Percentiles rank a stretch among this genome's conserved stretches.
These are phyloP conservation scores for Skeletonema costatum DNA, from an alignment of 108 stramenopile species.

Conservation along the genomic window DNA sequence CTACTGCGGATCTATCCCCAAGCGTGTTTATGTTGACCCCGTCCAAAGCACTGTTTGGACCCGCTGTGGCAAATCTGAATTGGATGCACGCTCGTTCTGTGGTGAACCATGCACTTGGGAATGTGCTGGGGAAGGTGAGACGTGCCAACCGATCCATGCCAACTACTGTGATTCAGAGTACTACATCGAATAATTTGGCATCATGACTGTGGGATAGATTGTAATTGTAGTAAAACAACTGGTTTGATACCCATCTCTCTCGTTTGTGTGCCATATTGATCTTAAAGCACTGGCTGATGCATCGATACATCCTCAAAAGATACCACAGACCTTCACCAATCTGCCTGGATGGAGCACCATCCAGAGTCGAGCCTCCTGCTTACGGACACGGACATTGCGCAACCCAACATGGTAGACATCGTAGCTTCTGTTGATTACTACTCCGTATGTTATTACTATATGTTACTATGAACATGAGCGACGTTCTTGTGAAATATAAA, in stretches of 20 bases:
- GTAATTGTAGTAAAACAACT: not conserved
- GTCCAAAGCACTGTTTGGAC: slow-evolving; percentile 8
- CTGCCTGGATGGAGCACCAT: no score
- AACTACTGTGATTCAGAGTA: slow-evolving; percentile 1
- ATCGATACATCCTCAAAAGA: no score
- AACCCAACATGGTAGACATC: no score
- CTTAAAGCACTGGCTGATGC: no score
- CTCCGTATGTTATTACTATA: no score
- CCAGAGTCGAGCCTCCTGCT: no score
- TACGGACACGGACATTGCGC: no score
- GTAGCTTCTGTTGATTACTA: no score
- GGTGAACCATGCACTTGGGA: not conserved
- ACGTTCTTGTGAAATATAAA: no score
- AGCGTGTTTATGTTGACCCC: not conserved
- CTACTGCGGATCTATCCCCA: slow-evolving; percentile 20
- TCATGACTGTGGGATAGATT: not conserved
- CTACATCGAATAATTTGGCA: not conserved
- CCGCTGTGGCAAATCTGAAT: slow-evolving; percentile 15
- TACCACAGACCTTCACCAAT: no score
- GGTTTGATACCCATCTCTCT: not conserved
- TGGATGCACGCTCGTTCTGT: not conserved
- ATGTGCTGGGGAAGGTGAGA: not conserved
- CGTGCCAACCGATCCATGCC: not conserved
- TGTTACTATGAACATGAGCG: no score
- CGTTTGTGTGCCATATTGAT: no score